A percentile compares a stretch with the other conserved stretches of the same genome.
These are phyloP conservation scores for Tulasnella sp. DNA, from an alignment of 768 basidiomycete species.

Conservation along the genomic window DNA sequence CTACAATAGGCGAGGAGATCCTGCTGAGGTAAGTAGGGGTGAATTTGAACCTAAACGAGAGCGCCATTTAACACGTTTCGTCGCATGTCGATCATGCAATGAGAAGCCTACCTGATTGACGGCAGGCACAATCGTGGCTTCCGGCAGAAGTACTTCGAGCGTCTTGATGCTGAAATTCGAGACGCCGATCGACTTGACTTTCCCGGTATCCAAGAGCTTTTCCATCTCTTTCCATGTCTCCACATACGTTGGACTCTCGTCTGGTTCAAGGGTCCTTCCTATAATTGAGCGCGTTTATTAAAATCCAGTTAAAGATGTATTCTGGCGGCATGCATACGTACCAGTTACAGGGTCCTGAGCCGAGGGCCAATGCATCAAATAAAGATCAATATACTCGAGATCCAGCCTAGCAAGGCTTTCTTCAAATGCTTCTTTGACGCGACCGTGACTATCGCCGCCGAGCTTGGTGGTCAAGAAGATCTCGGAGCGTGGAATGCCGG, in stretches of 20 bases:
- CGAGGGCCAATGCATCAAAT: constrained; percentile 33
- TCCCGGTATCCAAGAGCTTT: constrained; percentile 45
- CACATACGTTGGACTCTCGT: constrained; percentile 35
- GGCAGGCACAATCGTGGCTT: constrained; percentile 62
- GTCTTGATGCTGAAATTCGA: constrained; percentile 67
- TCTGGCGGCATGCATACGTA: no score
- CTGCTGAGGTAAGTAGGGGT: constrained; percentile 67
- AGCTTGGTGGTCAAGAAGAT: constrained; percentile 24
- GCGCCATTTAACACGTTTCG: constrained; percentile 38
- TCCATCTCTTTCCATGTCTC: constrained; percentile 81
- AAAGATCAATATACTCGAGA: constrained; percentile 39
- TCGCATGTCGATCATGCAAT: constrained; percentile 27
- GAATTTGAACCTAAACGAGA: constrained; percentile 57
- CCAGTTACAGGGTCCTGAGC: constrained; percentile 13
- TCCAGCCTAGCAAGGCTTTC: constrained; percentile 32
- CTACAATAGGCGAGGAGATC: constrained; percentile 62
- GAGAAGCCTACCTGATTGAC: constrained; percentile 47
- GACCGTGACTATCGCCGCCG: constrained; percentile 24
- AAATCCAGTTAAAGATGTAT: no score
- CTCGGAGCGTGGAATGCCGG: constrained; percentile 16
- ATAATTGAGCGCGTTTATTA: neutral
- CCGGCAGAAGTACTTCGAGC: constrained; percentile 55
- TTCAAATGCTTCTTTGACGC: constrained; percentile 32
- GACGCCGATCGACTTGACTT: constrained; percentile 35
- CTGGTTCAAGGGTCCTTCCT: constrained; percentile 1